A percentile compares a stretch with the other conserved stretches of the same genome.
Evolutionary conservation across 352 stramenopile species (phyloP).

Genomic region (Halophytophthora batemanensis): DNA sequence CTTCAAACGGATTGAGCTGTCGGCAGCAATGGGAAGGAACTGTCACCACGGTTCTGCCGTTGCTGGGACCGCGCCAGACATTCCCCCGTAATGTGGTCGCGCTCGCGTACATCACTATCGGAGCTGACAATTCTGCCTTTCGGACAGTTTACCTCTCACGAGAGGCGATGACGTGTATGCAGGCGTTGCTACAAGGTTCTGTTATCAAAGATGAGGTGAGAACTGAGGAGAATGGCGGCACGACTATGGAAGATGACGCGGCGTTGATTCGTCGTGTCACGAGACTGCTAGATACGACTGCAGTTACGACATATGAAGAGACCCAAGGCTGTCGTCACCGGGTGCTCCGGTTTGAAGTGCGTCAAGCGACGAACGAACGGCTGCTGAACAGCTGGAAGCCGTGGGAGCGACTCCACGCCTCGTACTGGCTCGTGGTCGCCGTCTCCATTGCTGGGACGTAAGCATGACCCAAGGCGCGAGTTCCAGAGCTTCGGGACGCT

Average conservation of each 20-base stretch:
- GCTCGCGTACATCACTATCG: conserved; percentile 33
- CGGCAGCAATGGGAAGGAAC: conserved; percentile 27
- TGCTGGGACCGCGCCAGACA: conserved; percentile 15
- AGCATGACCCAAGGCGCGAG: too few relatives aligned
- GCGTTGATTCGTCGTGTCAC: conserved; percentile 12
- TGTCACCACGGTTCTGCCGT: conserved; percentile 33
- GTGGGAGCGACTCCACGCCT: conserved; percentile 53
- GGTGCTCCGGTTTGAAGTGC: conserved; percentile 32
- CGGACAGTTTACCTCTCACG: conserved; percentile 43
- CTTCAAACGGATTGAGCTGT: conserved; percentile 4
- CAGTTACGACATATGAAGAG: too few relatives aligned
- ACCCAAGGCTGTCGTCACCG: neutral
- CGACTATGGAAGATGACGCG: neutral
- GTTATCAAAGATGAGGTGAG: neutral
- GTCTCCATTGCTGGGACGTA: too few relatives aligned
- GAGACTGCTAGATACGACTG: conserved; percentile 7
- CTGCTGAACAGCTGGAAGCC: conserved; percentile 58
- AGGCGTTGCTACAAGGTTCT: conserved; percentile 16
- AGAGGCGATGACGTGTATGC: conserved; percentile 19
- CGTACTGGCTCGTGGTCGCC: conserved; percentile 31
- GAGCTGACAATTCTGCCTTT: conserved; percentile 10
- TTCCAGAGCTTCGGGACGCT: too few relatives aligned
- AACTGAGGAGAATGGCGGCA: neutral
- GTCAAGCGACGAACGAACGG: conserved; percentile 40
- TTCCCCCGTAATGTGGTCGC: conserved; percentile 28